Conservation (phyloP, 257 asterid species). For the Linderniella brevidens region DNA sequence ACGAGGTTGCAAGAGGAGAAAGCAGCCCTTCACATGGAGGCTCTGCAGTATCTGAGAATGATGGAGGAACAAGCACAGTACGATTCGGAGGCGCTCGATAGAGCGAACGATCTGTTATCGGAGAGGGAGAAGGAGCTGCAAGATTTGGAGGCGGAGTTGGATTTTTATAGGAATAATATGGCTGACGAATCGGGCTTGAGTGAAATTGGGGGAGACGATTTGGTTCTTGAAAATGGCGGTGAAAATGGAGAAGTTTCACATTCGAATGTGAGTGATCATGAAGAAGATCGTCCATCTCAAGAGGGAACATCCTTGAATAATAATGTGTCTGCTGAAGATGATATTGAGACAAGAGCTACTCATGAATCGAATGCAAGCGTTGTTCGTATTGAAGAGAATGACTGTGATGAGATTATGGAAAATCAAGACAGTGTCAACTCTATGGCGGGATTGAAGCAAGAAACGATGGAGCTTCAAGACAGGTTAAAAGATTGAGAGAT, state of each 20-base stretch:
- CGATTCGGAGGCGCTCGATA: constrained; percentile 70
- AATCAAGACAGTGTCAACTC: constrained; percentile 13
- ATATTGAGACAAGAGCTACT: no score
- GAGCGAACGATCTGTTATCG: constrained; percentile 60
- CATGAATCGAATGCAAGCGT: not conserved
- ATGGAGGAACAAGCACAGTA: constrained; percentile 96
- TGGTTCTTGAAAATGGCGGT: constrained; percentile 6
- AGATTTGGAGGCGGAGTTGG: constrained; percentile 64
- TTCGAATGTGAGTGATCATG: not conserved
- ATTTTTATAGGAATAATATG: constrained; percentile 24
- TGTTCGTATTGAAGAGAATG: constrained; percentile 6
- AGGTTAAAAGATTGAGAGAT: constrained; percentile 18
- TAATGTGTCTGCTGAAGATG: no score
- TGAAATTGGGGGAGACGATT: constrained; percentile 13
- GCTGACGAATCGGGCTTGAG: constrained; percentile 18
- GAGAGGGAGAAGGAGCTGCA: constrained; percentile 80
- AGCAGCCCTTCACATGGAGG: constrained; percentile 88
- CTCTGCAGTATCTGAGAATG: constrained; percentile 78
- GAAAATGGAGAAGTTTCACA: constrained; percentile 10
- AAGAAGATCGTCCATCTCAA: no score
- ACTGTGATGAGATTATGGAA: constrained; percentile 6
- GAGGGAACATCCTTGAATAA: no score
- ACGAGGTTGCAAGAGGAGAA: constrained; percentile 92
- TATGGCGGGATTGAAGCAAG: constrained; percentile 15
- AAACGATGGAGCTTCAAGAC: constrained; percentile 20